Conservation (phyloP, 805 yeast genomes). For the Candida parachauliodes region DNA sequence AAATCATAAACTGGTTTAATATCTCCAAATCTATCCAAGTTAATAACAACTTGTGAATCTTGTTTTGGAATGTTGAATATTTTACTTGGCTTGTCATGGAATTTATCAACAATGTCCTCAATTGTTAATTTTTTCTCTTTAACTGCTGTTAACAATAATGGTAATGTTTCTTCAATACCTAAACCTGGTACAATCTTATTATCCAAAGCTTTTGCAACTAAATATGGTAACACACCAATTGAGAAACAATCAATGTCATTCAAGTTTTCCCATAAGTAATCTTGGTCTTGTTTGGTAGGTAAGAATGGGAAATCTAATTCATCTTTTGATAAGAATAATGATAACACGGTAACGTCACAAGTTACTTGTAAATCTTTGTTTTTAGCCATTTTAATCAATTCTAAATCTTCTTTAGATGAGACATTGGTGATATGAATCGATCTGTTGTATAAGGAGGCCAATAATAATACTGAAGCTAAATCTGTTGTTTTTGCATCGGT, state of each 20-base stretch:
- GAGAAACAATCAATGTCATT: conserved; percentile 80
- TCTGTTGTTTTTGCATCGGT: conserved; percentile 92
- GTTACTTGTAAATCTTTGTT: conserved; percentile 79
- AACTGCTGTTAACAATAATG: conserved; percentile 79
- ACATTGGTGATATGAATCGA: conserved; percentile 88
- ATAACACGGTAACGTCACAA: conserved; percentile 80
- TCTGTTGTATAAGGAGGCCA: conserved; percentile 84
- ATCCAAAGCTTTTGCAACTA: conserved; percentile 64
- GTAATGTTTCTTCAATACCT: conserved; percentile 78
- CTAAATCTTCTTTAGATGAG: conserved; percentile 73
- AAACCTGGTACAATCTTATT: conserved; percentile 62
- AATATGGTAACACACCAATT: conserved; percentile 74
- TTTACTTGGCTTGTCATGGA: conserved; percentile 76
- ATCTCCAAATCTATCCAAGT: conserved; percentile 64
- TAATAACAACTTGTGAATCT: conserved; percentile 76
- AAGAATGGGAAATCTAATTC: conserved; percentile 68
- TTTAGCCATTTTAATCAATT: conserved; percentile 80
- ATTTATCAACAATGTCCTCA: conserved; percentile 64
- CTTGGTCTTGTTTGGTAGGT: conserved; percentile 80
- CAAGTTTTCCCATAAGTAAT: conserved; percentile 74
- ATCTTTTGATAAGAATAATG: conserved; percentile 71
- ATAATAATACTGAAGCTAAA: conserved; percentile 83
- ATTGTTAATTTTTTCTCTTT: conserved; percentile 66
- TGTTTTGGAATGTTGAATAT: conserved; percentile 83
- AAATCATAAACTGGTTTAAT: conserved; percentile 24